Percentiles rank a stretch among this genome's conserved stretches.
Evolutionary conservation across 345 rosid species (phyloP).

Genomic region (Eucalyptus regnans): DNA sequence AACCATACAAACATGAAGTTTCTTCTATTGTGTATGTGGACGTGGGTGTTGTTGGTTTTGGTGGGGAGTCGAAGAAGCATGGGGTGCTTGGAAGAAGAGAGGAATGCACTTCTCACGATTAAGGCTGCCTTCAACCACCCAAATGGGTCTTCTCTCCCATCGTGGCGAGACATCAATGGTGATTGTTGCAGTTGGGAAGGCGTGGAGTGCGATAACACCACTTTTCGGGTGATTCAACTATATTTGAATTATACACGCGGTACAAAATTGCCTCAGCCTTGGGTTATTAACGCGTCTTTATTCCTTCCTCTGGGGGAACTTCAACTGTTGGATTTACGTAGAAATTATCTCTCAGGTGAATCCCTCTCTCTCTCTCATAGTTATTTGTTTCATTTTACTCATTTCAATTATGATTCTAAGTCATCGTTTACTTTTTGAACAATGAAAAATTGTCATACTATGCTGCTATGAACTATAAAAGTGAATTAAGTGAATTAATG

Average conservation of each 20-base stretch:
- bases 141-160: too few relatives aligned
- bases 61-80: neutral
- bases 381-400: neutral
- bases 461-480: neutral
- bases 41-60: neutral
- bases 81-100: neutral
- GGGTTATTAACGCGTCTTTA: neutral
- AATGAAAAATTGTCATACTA: neutral
- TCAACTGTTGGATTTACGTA: neutral
- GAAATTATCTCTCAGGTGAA: rapidly evolving
- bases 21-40: neutral
- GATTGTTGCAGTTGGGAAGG: neutral
- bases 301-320: neutral
- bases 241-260: rapidly evolving
- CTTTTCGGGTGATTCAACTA: neutral
- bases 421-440: neutral
- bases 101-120: neutral
- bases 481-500: neutral
- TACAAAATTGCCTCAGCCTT: rapidly evolving
- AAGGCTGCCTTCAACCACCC: neutral
- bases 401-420: neutral
- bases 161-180: rapidly evolving
- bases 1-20: neutral
- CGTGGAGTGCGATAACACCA: neutral
- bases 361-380: neutral